Base-by-base conservation (phyloP, 163 green algal species). In the Smithsoniella earleae region DNA sequence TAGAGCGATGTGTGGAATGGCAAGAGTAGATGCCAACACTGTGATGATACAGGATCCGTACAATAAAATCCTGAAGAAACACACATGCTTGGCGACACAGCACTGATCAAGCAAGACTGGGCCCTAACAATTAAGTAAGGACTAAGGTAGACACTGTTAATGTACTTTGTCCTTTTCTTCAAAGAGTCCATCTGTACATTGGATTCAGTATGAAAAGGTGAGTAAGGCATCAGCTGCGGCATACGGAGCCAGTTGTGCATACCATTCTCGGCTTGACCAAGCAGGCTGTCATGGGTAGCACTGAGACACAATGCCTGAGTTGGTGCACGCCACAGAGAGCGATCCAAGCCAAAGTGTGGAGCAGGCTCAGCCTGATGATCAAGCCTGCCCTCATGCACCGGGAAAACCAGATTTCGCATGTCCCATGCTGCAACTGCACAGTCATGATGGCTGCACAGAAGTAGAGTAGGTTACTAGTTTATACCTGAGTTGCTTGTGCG, bases 401-500 rank as follows among this genome's bases (percentile, higher is more conserved):
- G 49, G 49, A 36, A 64, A 25, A 27, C 31, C 49, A 64, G 31
- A 27, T 64, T 64, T 25, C 49, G 49, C 49, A 64, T 25, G 49
- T 64, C 49, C 49, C 49, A 64, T 27, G 49, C 49, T 1, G 25
- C 31, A 25, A 13, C 49, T 1, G 49, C 25, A 25, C 25, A 36
- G 8, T 6, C 8, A 25, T 64, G 49, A 27, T 64, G 49, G 49
- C 49, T 64, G 49, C 49, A 64, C 49, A 18, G 43, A 27, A 18
- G 43, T 54, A 27, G 43, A 54, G 43, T 54, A 27, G 43, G 43
- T 54, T 54, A 54, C 20, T 54, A 1, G 44, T 54, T 18, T 20
- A 54, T 54, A 54, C 44, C 20, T 54, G 44, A 18, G 20, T 54
- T 54, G 18, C 20, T 18, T 25, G 44, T 20, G 18, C 20, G 20